Conservation (phyloP, 257 asterid genomes). For the Cynanchum wilfordii region DNA sequence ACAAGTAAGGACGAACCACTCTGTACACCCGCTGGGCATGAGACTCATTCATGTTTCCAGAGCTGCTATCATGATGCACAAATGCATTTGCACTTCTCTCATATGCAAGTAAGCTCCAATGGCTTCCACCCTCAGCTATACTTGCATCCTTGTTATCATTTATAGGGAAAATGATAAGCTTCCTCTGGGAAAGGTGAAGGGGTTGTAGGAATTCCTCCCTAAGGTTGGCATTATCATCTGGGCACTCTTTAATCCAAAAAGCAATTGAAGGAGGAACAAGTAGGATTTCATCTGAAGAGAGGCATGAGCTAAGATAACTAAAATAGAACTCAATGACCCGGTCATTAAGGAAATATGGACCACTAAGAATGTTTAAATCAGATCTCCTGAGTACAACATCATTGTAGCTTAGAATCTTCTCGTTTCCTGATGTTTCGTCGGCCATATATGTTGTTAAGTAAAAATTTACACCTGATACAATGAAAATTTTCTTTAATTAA, state of each 20-base stretch:
- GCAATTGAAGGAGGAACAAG: constrained; percentile 71
- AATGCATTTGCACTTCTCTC: constrained; percentile 44
- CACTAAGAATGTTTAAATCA: constrained; percentile 61
- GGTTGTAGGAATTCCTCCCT: constrained; percentile 57
- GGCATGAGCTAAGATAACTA: constrained; percentile 49
- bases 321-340: constrained; percentile 83
- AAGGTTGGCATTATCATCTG: constrained; percentile 35
- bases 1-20: constrained; percentile 28
- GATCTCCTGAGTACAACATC: constrained; percentile 76
- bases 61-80: constrained; percentile 74
- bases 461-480: background rate
- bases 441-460: constrained; percentile 26
- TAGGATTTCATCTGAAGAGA: constrained; percentile 51
- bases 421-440: constrained; percentile 25
- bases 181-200: constrained; percentile 45
- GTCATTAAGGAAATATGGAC: constrained; percentile 76
- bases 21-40: constrained; percentile 44
- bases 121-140: constrained; percentile 74
- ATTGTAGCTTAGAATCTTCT: constrained; percentile 70
- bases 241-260: constrained; percentile 87
- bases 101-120: constrained; percentile 76
- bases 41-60: constrained; percentile 21
- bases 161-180: constrained; percentile 68
- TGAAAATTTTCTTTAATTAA: background rate
- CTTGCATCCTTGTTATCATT: constrained; percentile 61